Base-by-base conservation (phyloP, 164 flowering plant genomes). In the Buxus sempervirens region DNA sequence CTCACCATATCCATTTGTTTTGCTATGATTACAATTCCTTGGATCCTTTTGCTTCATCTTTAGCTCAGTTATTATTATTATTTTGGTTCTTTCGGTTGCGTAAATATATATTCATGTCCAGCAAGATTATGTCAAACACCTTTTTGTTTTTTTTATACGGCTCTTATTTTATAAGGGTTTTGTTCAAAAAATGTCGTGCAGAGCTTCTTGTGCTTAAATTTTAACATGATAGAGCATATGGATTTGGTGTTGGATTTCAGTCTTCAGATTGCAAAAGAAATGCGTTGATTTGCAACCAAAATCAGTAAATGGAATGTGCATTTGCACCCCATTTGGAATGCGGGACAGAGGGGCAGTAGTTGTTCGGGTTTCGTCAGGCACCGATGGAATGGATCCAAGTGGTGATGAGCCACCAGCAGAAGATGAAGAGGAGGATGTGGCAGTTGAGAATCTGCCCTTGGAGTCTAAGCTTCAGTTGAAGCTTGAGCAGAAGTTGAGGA, bases 391-490 rank as follows among this genome's bases (percentile, higher is more conserved):
- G 53, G 79, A 62, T 41, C 36, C 79, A 9, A 77, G 42, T 16
- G 61, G 65, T 65, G 66, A 62, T 8, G 78, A 73, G 23, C 48
- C 75, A 32, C 60, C 80, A 6, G 51, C 74, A 25, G 86, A 79
- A 59, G 64, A 54, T 5, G 70, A 78, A 51, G 85, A 77, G 54
- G 74, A 53, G 70, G 56, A 54, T 15, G 82, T 78, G 18, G 64
- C 92, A 1, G 79, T 90, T 42, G 90, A 88, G 70, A 83, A 86
- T 41, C 88, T 90, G 51, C 92, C 96, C 0, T 63, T 90, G 79
- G 93, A 94, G 64, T 90, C 98, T 19, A 90, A 91, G 86, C 65
- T 75, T 70, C 82, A 90, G 79, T 58, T 80, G 80, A 78, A 69
- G 77, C 70, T 70, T 58, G 96, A 85, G 63, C 88, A 82, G 77